A percentile compares a stretch with the other conserved stretches of the same genome.
Evolutionary conservation across 306 rosid genomes (phyloP).

Genomic region (Vicia villosa): DNA sequence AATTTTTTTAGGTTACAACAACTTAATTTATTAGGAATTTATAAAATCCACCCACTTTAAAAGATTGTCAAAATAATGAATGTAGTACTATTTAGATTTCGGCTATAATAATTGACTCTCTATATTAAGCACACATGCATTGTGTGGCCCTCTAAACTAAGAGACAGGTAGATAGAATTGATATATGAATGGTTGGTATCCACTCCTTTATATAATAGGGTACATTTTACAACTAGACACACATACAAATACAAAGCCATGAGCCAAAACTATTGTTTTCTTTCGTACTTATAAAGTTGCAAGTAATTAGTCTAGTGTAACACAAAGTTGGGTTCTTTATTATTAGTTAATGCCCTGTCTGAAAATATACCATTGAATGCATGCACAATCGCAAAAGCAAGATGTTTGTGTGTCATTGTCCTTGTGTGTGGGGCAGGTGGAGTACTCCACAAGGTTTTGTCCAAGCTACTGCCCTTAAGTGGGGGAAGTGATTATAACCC

Average conservation of each 20-base stretch:
- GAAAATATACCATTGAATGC: conserved; percentile 22
- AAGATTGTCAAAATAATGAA: neutral
- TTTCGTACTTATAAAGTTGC: conserved; percentile 13
- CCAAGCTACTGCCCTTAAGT: conserved; percentile 23
- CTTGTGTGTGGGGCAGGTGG: neutral
- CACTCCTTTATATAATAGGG: conserved; percentile 14
- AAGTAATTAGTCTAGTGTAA: conserved; percentile 8
- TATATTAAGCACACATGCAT: neutral
- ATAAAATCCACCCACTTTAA: neutral
- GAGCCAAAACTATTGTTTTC: neutral
- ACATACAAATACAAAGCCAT: conserved; percentile 1
- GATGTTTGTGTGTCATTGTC: conserved; percentile 33
- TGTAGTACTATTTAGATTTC: neutral
- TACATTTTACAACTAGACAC: neutral
- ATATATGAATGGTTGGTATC: conserved; percentile 32
- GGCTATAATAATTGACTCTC: neutral
- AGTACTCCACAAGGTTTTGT: conserved; percentile 31
- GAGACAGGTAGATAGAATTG: neutral
- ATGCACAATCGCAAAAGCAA: conserved; percentile 4
- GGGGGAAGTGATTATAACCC: conserved; percentile 11
- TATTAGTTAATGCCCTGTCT: neutral
- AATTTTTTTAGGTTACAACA: too few species aligned
- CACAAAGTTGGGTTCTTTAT: neutral
- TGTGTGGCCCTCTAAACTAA: neutral
- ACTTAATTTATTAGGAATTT: too few species aligned